Percentiles rank a stretch among this genome's conserved stretches.
These are phyloP conservation scores for Helichrysum umbraculigerum DNA, from an alignment of 129 eudicot genomes.

Conservation along the genomic window DNA sequence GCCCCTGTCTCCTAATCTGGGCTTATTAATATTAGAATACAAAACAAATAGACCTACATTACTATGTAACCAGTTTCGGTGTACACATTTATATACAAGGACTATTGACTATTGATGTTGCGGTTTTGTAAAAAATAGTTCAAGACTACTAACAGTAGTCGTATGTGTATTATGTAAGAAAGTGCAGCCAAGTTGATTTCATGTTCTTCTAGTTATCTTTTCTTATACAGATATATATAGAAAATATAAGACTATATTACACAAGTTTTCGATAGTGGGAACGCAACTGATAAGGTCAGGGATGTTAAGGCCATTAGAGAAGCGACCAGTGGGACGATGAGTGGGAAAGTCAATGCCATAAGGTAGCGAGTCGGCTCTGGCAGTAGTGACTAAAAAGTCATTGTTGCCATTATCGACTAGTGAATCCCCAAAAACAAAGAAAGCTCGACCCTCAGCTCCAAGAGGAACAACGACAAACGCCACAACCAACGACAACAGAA, in stretches of 20 bases:
- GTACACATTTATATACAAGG: background rate
- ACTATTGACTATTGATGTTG: background rate
- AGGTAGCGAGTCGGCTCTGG: conserved; percentile 69
- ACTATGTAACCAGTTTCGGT: background rate
- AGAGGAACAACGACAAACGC: conserved; percentile 26
- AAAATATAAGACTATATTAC: background rate
- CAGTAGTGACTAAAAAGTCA: conserved; percentile 58
- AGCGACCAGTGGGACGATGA: conserved; percentile 66
- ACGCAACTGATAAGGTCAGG: conserved; percentile 60
- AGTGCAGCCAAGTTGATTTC: background rate
- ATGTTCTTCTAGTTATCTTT: background rate
- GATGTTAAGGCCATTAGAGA: conserved; percentile 62
- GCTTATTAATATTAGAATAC: background rate
- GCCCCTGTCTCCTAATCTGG: background rate
- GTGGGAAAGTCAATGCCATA: conserved; percentile 68
- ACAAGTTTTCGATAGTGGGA: background rate
- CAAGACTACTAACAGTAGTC: background rate
- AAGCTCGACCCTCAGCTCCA: conserved; percentile 44
- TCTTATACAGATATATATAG: background rate
- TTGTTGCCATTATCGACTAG: conserved; percentile 75
- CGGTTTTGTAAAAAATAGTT: background rate
- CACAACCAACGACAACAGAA: background rate
- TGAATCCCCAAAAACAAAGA: conserved; percentile 69
- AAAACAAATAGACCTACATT: background rate
- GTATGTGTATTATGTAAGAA: background rate